phyloP scores from a whole-genome alignment of 2,329 filamentous ascomycete species.

The Trichoderma asperellum region DNA sequence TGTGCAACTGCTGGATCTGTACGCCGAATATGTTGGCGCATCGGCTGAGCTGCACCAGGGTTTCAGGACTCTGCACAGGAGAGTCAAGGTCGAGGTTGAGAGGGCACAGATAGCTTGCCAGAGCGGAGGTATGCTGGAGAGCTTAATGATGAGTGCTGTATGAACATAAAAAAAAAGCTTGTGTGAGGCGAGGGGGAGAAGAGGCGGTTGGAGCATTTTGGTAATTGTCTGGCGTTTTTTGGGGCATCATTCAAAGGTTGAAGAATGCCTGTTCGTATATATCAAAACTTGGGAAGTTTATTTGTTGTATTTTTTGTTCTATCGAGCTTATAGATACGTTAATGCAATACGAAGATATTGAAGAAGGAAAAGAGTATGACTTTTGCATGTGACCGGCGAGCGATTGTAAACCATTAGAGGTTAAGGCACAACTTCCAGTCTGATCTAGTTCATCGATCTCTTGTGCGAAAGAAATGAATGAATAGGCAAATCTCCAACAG shows the following conservation, averaged over 20 bases:
- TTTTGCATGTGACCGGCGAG: neutral
- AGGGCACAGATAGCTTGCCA: slow-evolving; percentile 80
- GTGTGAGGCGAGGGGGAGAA: neutral
- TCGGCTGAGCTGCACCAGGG: slow-evolving; percentile 72
- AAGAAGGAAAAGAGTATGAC: neutral
- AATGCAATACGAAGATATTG: slow-evolving; percentile 11
- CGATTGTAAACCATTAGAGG: neutral
- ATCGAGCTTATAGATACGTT: slow-evolving; percentile 4
- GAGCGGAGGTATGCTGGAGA: slow-evolving; percentile 87
- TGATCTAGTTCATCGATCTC: neutral
- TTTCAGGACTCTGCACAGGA: slow-evolving; percentile 68
- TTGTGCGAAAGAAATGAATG: neutral
- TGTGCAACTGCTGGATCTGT: slow-evolving; percentile 82
- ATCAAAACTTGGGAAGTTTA: slow-evolving; percentile 6
- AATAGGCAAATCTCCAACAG: too few species aligned
- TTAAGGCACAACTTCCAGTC: neutral
- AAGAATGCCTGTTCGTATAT: slow-evolving; percentile 15
- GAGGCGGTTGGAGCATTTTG: slow-evolving; percentile 22
- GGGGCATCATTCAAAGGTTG: slow-evolving; percentile 19
- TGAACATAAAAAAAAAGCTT: slow-evolving; percentile 21
- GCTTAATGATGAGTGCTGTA: slow-evolving; percentile 50
- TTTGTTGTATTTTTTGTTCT: slow-evolving; percentile 7
- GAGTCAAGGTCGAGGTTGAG: slow-evolving; percentile 78
- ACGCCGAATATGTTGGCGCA: slow-evolving; percentile 76
- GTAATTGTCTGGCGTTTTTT: slow-evolving; percentile 23